Conservation (phyloP, 441 rosid species). For the Rhodomyrtus psidioides region DNA sequence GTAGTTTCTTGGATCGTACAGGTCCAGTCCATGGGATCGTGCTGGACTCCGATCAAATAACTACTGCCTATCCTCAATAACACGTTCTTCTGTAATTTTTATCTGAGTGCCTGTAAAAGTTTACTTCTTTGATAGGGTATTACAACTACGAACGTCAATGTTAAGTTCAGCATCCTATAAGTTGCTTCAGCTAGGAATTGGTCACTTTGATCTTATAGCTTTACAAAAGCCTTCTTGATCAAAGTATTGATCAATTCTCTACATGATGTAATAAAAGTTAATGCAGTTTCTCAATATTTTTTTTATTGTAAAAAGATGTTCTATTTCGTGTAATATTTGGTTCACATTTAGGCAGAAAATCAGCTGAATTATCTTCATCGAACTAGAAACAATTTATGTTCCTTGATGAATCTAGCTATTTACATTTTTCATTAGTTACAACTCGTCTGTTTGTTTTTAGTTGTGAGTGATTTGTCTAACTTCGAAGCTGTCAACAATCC, state of each 20-base stretch:
- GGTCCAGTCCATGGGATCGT: conserved; percentile 53
- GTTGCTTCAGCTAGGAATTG: neutral
- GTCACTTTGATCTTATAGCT: neutral
- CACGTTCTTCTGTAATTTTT: neutral
- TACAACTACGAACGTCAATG: neutral
- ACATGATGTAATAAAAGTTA: neutral
- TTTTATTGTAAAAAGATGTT: neutral
- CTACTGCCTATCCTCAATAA: neutral
- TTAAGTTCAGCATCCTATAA: neutral
- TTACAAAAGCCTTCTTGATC: neutral
- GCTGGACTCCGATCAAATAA: conserved; percentile 37
- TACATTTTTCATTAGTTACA: neutral
- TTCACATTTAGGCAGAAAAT: neutral
- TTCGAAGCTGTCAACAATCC: neutral
- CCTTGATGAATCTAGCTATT: neutral
- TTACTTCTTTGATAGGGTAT: neutral
- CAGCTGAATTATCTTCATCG: neutral
- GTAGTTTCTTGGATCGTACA: conserved; percentile 14
- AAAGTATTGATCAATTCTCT: neutral
- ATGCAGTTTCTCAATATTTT: neutral
- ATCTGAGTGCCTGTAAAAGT: neutral
- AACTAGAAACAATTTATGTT: neutral
- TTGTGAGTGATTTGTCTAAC: no score
- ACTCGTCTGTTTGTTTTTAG: neutral
- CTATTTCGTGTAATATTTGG: neutral